Percentiles rank a stretch among this genome's conserved stretches.
These are phyloP conservation scores for Chalciporus pseudorubinellus DNA, from an alignment of 768 basidiomycete genomes.

Conservation along the genomic window DNA sequence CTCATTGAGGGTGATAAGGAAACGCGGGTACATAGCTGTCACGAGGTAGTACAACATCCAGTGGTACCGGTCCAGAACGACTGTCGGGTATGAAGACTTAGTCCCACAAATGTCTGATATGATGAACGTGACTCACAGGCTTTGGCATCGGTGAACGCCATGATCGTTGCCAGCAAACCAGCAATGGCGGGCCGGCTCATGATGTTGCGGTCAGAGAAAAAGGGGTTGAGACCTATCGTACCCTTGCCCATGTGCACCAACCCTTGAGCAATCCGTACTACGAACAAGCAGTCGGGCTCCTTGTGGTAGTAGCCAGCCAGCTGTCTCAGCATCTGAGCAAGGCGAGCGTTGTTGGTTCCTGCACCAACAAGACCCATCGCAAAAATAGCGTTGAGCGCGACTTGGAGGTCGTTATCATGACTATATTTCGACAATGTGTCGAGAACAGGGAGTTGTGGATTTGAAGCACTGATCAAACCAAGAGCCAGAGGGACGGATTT, in stretches of 20 bases:
- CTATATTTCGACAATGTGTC: slow-evolving; percentile 99
- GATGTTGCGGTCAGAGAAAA: slow-evolving; percentile 89
- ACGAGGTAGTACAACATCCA: slow-evolving; percentile 99
- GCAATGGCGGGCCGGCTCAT: slow-evolving; percentile 89
- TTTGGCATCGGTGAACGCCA: slow-evolving; percentile 93
- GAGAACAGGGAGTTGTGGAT: slow-evolving; percentile 90
- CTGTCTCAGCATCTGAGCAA: slow-evolving; percentile 96
- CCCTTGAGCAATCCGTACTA: slow-evolving; percentile 94
- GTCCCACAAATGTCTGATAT: not conserved
- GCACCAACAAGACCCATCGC: slow-evolving; percentile 99
- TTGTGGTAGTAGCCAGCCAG: slow-evolving; percentile 97
- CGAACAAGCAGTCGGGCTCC: slow-evolving; percentile 94
- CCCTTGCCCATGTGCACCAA: slow-evolving; percentile 99
- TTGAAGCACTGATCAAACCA: slow-evolving; percentile 91
- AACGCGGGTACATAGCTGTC: slow-evolving; percentile 96
- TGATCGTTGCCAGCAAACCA: slow-evolving; percentile 82
- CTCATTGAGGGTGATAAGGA: slow-evolving; percentile 96
- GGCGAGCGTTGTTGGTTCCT: slow-evolving; percentile 96
- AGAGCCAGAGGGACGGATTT: slow-evolving; percentile 93
- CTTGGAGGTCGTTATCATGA: slow-evolving; percentile 96
- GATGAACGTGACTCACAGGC: slow-evolving; percentile 60
- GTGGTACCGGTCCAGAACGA: slow-evolving; percentile 92
- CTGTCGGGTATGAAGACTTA: slow-evolving; percentile 38
- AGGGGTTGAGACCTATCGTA: slow-evolving; percentile 94
- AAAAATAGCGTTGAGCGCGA: slow-evolving; percentile 95